Conservation (phyloP, 495 filamentous ascomycete genomes). For the Neurospora sp. region DNA sequence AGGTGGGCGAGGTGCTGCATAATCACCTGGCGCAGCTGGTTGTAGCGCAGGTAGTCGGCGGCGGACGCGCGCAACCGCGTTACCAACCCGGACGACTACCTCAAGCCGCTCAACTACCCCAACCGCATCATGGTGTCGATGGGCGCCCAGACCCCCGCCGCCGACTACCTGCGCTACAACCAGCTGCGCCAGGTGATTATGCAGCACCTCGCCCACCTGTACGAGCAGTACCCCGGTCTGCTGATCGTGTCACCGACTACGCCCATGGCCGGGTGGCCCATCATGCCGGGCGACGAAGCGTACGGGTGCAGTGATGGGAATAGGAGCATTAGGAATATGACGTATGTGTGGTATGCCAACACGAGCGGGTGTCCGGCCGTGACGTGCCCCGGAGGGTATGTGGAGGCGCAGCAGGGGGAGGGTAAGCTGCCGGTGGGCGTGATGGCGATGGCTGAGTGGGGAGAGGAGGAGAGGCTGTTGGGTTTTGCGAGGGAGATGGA, state of each 20-base stretch:
- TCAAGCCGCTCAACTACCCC: conserved; percentile 46
- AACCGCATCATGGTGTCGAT: conserved; percentile 66
- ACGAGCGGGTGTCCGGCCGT: conserved; percentile 71
- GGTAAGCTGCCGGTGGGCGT: conserved; percentile 61
- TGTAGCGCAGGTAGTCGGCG: too few species aligned
- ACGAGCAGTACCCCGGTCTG: conserved; percentile 59
- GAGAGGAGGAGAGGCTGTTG: conserved; percentile 67
- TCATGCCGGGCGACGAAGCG: conserved; percentile 36
- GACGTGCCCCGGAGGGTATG: conserved; percentile 68
- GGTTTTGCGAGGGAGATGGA: conserved; percentile 65
- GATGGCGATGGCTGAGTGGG: conserved; percentile 89
- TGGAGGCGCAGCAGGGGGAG: conserved; percentile 34
- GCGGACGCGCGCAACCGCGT: conserved; percentile 23
- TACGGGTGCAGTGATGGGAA: conserved; percentile 71
- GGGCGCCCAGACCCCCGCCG: conserved; percentile 51
- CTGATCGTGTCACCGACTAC: conserved; percentile 72
- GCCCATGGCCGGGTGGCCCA: conserved; percentile 66
- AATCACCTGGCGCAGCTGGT: too few species aligned
- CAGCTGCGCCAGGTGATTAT: conserved; percentile 70
- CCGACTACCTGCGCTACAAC: conserved; percentile 65
- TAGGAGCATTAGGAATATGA: conserved; percentile 65
- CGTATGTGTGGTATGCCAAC: conserved; percentile 84
- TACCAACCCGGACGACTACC: conserved; percentile 7
- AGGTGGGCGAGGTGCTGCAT: too few species aligned
- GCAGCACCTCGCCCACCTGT: conserved; percentile 70